Percentiles rank a stretch among this genome's conserved stretches.
These are phyloP conservation scores for Calonectria naviculata DNA, from an alignment of 2,329 filamentous ascomycete genomes.

Conservation along the genomic window DNA sequence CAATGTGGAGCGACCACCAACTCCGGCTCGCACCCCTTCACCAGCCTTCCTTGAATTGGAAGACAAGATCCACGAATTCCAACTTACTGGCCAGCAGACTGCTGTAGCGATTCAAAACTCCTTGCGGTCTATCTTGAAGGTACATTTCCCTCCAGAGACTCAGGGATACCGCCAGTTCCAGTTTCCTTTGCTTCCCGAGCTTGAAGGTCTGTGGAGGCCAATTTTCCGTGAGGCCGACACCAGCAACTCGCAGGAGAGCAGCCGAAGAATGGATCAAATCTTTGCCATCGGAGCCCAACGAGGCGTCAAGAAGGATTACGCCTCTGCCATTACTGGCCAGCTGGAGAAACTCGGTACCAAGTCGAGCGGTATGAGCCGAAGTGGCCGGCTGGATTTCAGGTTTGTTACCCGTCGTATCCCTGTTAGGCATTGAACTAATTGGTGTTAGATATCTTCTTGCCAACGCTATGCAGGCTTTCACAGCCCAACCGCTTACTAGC, in stretches of 20 bases:
- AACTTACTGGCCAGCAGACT: conserved; percentile 53
- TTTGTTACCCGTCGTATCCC: conserved; percentile 43
- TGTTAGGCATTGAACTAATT: conserved; percentile 4
- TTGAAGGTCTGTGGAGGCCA: conserved; percentile 64
- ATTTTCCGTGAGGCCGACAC: conserved; percentile 56
- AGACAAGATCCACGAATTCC: conserved; percentile 59
- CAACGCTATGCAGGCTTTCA: conserved; percentile 69
- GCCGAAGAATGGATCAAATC: conserved; percentile 65
- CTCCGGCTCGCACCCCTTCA: conserved; percentile 56
- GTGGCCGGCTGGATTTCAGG: conserved; percentile 69
- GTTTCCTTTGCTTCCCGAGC: conserved; percentile 59
- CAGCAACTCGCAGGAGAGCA: conserved; percentile 43
- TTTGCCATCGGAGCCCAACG: conserved; percentile 69
- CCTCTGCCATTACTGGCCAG: conserved; percentile 59
- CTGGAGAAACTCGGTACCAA: conserved; percentile 67
- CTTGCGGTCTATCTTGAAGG: conserved; percentile 62
- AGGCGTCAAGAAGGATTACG: conserved; percentile 62
- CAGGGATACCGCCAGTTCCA: conserved; percentile 60
- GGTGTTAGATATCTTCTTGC: conserved; percentile 66
- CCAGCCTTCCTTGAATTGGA: conserved; percentile 44
- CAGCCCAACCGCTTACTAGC: conserved; percentile 59
- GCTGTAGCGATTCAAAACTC: conserved; percentile 68
- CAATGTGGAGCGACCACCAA: conserved; percentile 51
- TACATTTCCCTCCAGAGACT: conserved; percentile 61
- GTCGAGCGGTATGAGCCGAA: conserved; percentile 60